Evolutionary conservation across 1,284 basidiomycete genomes (phyloP).

Genomic region (Melampsora americana): DNA sequence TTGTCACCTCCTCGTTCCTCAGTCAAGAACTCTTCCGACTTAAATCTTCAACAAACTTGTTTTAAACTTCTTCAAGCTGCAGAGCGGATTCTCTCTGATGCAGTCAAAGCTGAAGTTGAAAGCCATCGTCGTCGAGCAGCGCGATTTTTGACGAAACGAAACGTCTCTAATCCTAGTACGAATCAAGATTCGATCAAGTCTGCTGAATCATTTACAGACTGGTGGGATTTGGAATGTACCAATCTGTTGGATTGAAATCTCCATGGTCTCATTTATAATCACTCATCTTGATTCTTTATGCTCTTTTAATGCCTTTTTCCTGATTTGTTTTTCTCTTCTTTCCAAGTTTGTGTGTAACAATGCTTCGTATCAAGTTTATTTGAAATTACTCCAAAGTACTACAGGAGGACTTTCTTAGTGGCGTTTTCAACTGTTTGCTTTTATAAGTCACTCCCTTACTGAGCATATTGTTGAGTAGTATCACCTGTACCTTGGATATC

Average conservation of each 20-base stretch:
- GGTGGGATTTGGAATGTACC: background rate
- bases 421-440: too few relatives aligned
- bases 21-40: background rate
- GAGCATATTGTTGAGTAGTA: too few relatives aligned
- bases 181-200: background rate
- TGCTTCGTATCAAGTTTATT: too few relatives aligned
- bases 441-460: too few relatives aligned
- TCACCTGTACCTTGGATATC: too few relatives aligned
- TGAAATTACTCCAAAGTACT: too few relatives aligned
- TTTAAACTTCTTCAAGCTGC: constrained; percentile 6
- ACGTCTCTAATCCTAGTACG: background rate
- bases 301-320: too few relatives aligned
- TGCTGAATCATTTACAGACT: background rate
- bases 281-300: background rate
- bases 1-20: background rate
- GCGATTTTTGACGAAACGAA: background rate
- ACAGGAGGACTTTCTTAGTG: too few relatives aligned
- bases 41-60: background rate
- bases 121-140: background rate
- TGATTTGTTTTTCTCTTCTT: too few relatives aligned
- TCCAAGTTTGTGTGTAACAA: too few relatives aligned
- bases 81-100: background rate
- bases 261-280: too few relatives aligned
- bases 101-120: background rate
- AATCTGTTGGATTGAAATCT: background rate